Evolutionary conservation across 1,139 yeast genomes (phyloP), one percentile per base, ranked within the genome.

Genomic region (Kodamaea plutei): DNA sequence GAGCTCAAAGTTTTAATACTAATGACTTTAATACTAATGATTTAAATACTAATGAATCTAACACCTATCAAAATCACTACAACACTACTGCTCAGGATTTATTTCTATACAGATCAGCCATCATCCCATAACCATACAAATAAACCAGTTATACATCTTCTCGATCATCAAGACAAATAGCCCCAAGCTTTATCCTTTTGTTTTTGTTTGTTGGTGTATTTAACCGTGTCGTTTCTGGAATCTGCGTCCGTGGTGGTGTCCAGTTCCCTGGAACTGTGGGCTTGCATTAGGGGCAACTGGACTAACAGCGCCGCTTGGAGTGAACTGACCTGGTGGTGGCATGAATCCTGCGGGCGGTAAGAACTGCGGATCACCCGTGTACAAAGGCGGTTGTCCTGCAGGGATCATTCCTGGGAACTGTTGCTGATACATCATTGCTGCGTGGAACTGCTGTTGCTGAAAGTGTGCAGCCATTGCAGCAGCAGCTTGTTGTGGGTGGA

Each of bases 351-450:
- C 59, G 2, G 64, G 63, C 6, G 64, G 62, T 26, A 61, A 33
- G 36, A 56, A 56, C 27, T 44, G 57, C 6, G 60, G 63, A 16
- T 60, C 64, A 23, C 55, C 60, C 56, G 61, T 56, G 6, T 56
- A 56, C 35, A 61, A 43, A 7, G 58, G 65, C 7, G 63, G 62
- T 33, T 59, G 68, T 5, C 61, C 63, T 13, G 61, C 61, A 2
- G 64, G 59, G 23, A 24, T 24, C 13, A 16, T 14, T 4, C 30
- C 31, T 8, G 43, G 46, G 29, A 54, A 50, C 30, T 51, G 58
- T 35, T 56, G 68, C 32, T 62, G 66, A 37, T 60, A 59, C 52
- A 61, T 50, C 64, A 62, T 59, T 6, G 68, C 65, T 16, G 60
- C 62, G 26, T 55, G 62, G 39, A 52, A 48, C 36, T 61, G 69